phyloP scores from a whole-genome alignment of 2,329 filamentous ascomycete species.

The Botryotinia globosa region DNA sequence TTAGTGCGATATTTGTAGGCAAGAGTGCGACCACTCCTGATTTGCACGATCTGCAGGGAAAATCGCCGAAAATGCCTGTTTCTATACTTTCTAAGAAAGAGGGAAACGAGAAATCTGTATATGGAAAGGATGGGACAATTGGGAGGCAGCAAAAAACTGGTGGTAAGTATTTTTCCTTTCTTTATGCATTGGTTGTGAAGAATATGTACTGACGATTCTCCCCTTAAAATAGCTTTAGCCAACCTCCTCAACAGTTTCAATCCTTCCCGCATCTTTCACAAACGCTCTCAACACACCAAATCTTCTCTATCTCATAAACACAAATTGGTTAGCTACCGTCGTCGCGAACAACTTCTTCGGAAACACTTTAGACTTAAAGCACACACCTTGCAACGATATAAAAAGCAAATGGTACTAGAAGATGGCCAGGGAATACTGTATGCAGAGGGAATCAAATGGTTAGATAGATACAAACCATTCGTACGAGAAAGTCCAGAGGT shows the following conservation, averaged over 20 bases:
- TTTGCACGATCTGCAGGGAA: background rate
- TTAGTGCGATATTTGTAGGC: conserved; percentile 6
- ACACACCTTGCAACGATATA: background rate
- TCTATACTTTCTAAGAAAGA: background rate
- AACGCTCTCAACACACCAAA: background rate
- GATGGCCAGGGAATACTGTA: background rate
- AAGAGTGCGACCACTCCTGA: background rate
- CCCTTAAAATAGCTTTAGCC: background rate
- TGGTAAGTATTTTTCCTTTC: background rate
- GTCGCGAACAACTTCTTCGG: background rate
- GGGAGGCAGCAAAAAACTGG: background rate
- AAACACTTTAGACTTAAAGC: background rate
- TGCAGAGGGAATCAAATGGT: background rate
- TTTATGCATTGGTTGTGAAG: background rate
- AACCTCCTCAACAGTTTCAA: background rate
- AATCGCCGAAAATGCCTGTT: background rate
- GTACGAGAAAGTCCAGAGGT: background rate
- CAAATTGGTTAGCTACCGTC: background rate
- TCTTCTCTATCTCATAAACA: conserved; percentile 1
- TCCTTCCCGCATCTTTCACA: background rate
- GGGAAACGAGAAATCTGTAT: background rate
- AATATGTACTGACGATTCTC: background rate
- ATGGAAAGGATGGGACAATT: background rate
- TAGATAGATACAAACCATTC: background rate
- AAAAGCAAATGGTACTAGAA: background rate